Base-by-base conservation (phyloP, 2,329 filamentous ascomycete genomes). In the Nemania sp. region DNA sequence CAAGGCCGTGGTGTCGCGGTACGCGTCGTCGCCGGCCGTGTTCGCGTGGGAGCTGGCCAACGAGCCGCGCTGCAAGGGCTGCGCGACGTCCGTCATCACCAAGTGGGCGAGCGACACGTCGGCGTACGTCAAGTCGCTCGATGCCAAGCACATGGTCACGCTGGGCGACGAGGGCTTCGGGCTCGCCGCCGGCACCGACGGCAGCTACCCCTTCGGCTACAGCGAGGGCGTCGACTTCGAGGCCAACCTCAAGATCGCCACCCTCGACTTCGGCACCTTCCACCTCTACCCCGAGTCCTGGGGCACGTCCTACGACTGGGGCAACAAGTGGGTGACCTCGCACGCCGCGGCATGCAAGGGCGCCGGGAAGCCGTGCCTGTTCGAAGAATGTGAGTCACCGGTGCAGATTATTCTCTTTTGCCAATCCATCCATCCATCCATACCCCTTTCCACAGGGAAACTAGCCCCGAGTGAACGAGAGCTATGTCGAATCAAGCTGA, bases 81-180 rank as follows among this genome's bases (percentile, higher is more conserved):
- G 86, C 68, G 74, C 77, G 18, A 79, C 81, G 4, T 78, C 77
- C 1, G 79, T 87, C 10, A 76, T 89, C 54, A 81, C 79, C 25
- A 75, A 81, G 50, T 90, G 87, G 88, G 85, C 85, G 17, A 75
- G 78, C 42, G 73, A 74, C 5, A 84, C 81, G 2, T 86, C 83
- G 20, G 76, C 78, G 20, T 90, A 88, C 69, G 83, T 90, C 73
- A 90, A 89, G 73, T 80, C 77, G 12, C 76, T 89, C 12, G 87
- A 90, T 69, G 65, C 79, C 1, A 74, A 81, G 56, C 87, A 89
- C 73, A 82, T 89, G 80, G 85, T 89, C 29, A 82, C 83, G 0
- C 78, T 87, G 3, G 87, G 87, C 21, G 87, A 89, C 67, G 87
- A 79, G 60, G 78, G 78, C 7, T 78, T 81, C 63, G 78, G 77